Percentiles rank a stretch among this genome's conserved stretches.
Evolutionary conservation across 2,329 filamentous ascomycete species (phyloP).

Genomic region (Scedosporium apiospermum): DNA sequence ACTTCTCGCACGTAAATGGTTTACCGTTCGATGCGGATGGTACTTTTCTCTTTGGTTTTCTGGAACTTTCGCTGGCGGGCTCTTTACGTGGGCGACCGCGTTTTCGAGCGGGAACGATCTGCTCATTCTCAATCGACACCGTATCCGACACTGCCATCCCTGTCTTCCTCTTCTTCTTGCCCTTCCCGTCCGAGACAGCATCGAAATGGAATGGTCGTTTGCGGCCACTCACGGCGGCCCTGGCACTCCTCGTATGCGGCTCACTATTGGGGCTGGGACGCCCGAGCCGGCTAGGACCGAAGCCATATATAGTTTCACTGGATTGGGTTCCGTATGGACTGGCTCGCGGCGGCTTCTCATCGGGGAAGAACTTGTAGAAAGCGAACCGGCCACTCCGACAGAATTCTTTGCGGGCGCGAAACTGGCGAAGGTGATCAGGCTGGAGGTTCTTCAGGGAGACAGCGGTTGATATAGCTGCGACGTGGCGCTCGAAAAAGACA

Average conservation of each 20-base stretch:
- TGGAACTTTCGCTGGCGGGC: neutral
- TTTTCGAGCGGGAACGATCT: neutral
- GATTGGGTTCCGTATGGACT: neutral
- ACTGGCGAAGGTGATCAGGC: conserved; percentile 27
- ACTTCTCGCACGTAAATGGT: conserved; percentile 40
- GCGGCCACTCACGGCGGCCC: neutral
- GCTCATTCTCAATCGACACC: neutral
- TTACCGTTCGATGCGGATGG: conserved; percentile 12
- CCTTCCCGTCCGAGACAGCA: neutral
- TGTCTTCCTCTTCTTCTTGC: neutral
- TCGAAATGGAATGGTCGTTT: neutral
- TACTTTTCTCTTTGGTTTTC: neutral
- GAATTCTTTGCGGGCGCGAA: conserved; percentile 20
- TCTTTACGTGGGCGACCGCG: neutral
- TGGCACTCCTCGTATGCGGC: neutral
- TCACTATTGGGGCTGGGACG: neutral
- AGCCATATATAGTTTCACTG: neutral
- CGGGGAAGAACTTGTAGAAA: conserved; percentile 10
- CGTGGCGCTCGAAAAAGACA: conserved; percentile 23
- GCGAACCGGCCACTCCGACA: conserved; percentile 10
- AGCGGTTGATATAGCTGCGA: conserved; percentile 14
- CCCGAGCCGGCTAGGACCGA: neutral
- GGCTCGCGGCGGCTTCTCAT: neutral
- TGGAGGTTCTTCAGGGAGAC: conserved; percentile 23
- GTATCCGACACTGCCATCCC: neutral